phyloP scores from a whole-genome alignment of 2,329 filamentous ascomycete species.

The Fusarium ramigenum region DNA sequence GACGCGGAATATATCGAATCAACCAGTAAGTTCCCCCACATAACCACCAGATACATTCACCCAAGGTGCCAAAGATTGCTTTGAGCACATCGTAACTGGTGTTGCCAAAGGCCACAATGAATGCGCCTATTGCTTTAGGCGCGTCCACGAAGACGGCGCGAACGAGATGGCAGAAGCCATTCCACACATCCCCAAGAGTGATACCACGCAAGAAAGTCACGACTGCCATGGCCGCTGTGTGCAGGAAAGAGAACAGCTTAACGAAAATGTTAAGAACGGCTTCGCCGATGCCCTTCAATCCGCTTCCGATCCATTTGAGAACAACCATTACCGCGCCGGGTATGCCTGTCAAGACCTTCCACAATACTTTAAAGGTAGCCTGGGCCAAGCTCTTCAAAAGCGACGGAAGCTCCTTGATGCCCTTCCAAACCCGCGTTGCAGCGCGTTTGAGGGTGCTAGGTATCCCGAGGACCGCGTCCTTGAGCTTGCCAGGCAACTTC shows the following conservation, averaged over 20 bases:
- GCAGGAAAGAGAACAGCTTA: conserved; percentile 47
- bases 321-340: conserved; percentile 39
- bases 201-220: conserved; percentile 48
- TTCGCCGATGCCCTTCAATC: conserved; percentile 39
- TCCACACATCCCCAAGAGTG: conserved; percentile 52
- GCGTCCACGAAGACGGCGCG: conserved; percentile 46
- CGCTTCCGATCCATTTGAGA: conserved; percentile 44
- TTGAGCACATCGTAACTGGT: conserved; percentile 43
- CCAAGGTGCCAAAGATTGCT: conserved; percentile 45
- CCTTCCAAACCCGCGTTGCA: conserved; percentile 23
- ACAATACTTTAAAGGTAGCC: conserved; percentile 29
- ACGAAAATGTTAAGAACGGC: conserved; percentile 40
- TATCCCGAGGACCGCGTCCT: conserved; percentile 28
- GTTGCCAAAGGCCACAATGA: conserved; percentile 36
- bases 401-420: conserved; percentile 32
- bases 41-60: conserved; percentile 40
- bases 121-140: conserved; percentile 42
- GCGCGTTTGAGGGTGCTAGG: conserved; percentile 18
- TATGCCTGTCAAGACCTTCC: conserved; percentile 31
- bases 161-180: conserved; percentile 47
- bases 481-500: conserved; percentile 42
- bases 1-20: conserved; percentile 47
- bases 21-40: conserved; percentile 42
- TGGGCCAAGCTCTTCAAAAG: conserved; percentile 6
- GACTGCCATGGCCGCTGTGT: conserved; percentile 49